Evolutionary conservation across 179 eudicot genomes (phyloP), one percentile per base, ranked within the genome.

Genomic region (Drosera spatulata): DNA sequence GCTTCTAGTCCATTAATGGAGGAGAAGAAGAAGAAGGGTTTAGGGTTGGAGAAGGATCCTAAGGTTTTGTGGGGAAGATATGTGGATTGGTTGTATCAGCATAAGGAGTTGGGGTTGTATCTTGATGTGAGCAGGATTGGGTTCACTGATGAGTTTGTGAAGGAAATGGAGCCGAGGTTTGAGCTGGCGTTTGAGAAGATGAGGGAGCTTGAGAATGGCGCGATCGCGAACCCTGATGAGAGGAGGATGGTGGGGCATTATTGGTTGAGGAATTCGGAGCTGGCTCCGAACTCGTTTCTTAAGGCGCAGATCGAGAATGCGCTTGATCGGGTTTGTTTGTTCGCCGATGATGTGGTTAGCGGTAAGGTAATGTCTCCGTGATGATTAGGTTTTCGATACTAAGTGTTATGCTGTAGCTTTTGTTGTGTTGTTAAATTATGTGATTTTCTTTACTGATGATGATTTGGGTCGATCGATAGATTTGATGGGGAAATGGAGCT

Each of bases 231-330:
- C 60, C 95, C 96, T 0, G 97, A 91, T 61, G 97, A 91, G 57
- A 82, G 95, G 8, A 65, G 97, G 39, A 91, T 91, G 97, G 97
- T 91, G 9, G 97, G 97, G 5, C 97, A 91, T 67, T 91, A 91
- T 55, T 91, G 97, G 97, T 62, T 91, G 53, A 79, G 97, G 66
- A 80, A 77, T 14, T 74, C 95, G 0, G 56, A 59, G 14, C 85
- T 85, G 12, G 85, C 96, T 39, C 97, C 97, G 0, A 91, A 79
- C 0, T 39, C 80, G 5, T 72, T 80, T 47, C 60, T 91, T 61
- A 80, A 66, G 71, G 48, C 14, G 60, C 95, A 91, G 80, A 91
- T 91, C 73, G 95, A 85, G 69, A 68, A 54, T 39, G 70, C 97
- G 3, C 81, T 85, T 55, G 88, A 79, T 42, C 65, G 71, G 11